These are phyloP conservation scores for Austropuccinia psidii DNA, from an alignment of 1,284 basidiomycete genomes.

Conservation along the genomic window DNA sequence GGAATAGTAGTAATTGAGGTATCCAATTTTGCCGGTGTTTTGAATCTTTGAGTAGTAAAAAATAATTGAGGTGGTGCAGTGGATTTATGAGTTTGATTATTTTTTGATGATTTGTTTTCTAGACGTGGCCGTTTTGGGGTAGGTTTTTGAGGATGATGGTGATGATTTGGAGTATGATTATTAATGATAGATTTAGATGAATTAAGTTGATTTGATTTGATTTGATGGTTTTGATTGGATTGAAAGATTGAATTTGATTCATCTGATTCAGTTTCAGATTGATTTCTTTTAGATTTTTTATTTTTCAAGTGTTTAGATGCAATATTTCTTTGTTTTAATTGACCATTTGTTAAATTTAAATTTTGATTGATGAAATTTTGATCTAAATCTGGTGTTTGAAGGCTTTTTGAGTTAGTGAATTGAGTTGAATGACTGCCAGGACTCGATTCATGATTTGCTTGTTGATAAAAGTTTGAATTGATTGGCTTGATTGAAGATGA, in stretches of 20 bases:
- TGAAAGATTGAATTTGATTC: not conserved
- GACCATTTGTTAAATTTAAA: not conserved
- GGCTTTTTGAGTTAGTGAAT: not conserved
- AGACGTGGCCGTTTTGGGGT: not conserved
- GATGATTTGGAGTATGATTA: not conserved
- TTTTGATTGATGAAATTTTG: not conserved
- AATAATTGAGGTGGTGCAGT: not conserved
- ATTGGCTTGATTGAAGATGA: not conserved
- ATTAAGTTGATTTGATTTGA: not conserved
- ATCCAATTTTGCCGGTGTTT: not conserved
- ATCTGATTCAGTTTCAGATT: not conserved
- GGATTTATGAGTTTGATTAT: not conserved
- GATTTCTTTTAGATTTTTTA: not conserved
- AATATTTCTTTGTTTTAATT: not conserved
- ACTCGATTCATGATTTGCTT: too few species aligned
- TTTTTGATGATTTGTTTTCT: not conserved
- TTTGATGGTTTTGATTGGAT: not conserved
- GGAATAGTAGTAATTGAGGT: not conserved
- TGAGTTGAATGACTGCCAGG: not conserved
- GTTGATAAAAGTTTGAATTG: not conserved
- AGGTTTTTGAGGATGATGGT: not conserved
- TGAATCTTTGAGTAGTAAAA: constrained; percentile 3
- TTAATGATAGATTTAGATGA: not conserved
- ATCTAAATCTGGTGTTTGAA: not conserved
- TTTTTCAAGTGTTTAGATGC: not conserved